These are phyloP conservation scores for Schwanniomyces pseudopolymorphus DNA, from an alignment of 805 yeast species.

Conservation along the genomic window DNA sequence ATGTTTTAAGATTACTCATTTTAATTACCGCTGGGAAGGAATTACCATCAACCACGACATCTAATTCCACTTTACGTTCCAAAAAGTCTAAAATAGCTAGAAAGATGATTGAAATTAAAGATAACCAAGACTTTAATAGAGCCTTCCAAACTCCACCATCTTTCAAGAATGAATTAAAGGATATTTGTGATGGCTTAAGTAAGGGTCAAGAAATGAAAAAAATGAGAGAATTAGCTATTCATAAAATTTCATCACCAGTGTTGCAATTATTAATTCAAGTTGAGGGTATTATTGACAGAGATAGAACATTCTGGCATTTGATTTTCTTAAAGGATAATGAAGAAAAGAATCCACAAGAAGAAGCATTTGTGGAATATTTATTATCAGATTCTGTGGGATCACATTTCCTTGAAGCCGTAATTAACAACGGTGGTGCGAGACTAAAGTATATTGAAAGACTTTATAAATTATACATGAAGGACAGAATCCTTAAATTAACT, in stretches of 20 bases:
- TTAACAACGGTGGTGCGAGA: slow-evolving; percentile 61
- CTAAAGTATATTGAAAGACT: slow-evolving; percentile 69
- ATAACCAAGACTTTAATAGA: slow-evolving; percentile 66
- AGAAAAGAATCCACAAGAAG: slow-evolving; percentile 60
- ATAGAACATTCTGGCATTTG: slow-evolving; percentile 66
- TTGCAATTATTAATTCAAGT: slow-evolving; percentile 73
- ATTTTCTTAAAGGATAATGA: slow-evolving; percentile 50
- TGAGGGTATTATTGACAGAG: slow-evolving; percentile 78
- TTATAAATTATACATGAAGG: slow-evolving; percentile 68
- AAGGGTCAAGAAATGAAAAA: slow-evolving; percentile 31
- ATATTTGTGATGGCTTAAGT: slow-evolving; percentile 44
- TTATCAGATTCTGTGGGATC: slow-evolving; percentile 90
- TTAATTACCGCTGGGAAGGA: slow-evolving; percentile 75
- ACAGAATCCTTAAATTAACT: slow-evolving; percentile 69
- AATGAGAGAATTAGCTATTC: slow-evolving; percentile 73
- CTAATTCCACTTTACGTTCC: slow-evolving; percentile 74
- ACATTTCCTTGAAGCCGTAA: slow-evolving; percentile 77
- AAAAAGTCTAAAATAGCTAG: slow-evolving; percentile 86
- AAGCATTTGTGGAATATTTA: slow-evolving; percentile 78
- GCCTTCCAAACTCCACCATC: slow-evolving; percentile 69
- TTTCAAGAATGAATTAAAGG: slow-evolving; percentile 60
- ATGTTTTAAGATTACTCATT: slow-evolving; percentile 72
- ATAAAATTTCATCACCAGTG: slow-evolving; percentile 85
- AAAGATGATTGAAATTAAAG: slow-evolving; percentile 87
- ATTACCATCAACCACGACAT: slow-evolving; percentile 67